A percentile compares a stretch with the other conserved stretches of the same genome.
Evolutionary conservation across 192 early-diverging fungal genomes (phyloP).

Genomic region (Bifiguratus adelaidae): DNA sequence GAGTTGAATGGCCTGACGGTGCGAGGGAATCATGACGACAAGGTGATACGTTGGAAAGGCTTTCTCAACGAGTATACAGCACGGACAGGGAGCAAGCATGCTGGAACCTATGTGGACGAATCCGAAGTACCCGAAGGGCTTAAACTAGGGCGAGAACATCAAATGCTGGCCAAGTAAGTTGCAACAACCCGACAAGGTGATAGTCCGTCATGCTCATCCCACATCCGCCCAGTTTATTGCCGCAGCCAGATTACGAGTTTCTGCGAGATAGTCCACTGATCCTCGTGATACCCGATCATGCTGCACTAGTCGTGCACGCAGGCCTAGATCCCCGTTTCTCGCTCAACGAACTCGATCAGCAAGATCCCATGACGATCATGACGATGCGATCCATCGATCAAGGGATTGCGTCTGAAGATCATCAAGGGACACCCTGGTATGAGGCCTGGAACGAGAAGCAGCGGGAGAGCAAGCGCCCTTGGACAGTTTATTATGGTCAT

Average conservation of each 20-base stretch:
- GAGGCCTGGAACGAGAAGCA: slow-evolving; percentile 22
- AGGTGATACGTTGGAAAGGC: slow-evolving; percentile 44
- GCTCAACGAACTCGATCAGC: slow-evolving; percentile 23
- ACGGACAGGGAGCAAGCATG: neutral
- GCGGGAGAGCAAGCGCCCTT: slow-evolving; percentile 4
- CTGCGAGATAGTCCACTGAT: slow-evolving; percentile 41
- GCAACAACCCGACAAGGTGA: neutral
- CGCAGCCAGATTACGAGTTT: slow-evolving; percentile 32
- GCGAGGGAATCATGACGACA: slow-evolving; percentile 70
- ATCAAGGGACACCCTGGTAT: slow-evolving; percentile 25
- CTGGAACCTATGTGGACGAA: neutral
- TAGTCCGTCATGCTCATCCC: neutral
- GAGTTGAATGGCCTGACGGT: slow-evolving; percentile 38
- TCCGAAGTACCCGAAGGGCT: slow-evolving; percentile 14
- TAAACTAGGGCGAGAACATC: slow-evolving; percentile 15
- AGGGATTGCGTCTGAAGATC: slow-evolving; percentile 20
- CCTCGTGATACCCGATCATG: slow-evolving; percentile 28
- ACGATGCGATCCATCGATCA: slow-evolving; percentile 45
- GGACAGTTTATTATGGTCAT: slow-evolving; percentile 56
- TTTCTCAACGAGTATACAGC: slow-evolving; percentile 27
- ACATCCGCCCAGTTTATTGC: slow-evolving; percentile 12
- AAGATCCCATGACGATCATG: slow-evolving; percentile 47
- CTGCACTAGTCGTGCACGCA: slow-evolving; percentile 56
- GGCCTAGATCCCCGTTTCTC: slow-evolving; percentile 43
- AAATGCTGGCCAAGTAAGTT: slow-evolving; percentile 18